A percentile compares a stretch with the other conserved stretches of the same genome.
Conservation (phyloP, 345 rosid genomes). For the Arabidopsis arenosa region DNA sequence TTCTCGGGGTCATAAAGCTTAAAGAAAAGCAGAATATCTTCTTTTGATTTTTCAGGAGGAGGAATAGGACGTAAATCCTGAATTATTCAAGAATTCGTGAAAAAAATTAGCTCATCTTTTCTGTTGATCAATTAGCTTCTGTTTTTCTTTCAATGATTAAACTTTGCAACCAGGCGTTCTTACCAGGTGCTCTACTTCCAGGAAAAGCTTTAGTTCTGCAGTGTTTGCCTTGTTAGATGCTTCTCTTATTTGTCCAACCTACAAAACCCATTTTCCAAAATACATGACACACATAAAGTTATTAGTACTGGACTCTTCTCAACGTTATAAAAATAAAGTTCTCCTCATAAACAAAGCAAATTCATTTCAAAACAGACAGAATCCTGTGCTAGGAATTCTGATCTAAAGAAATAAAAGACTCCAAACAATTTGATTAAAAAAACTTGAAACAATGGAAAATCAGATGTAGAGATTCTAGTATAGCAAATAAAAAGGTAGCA, state of each 20-base stretch:
- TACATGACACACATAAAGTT: background rate
- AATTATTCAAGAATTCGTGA: conserved; percentile 29
- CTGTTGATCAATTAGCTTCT: conserved; percentile 22
- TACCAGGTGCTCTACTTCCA: conserved; percentile 86
- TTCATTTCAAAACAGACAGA: conserved; percentile 21
- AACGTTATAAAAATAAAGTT: conserved; percentile 1
- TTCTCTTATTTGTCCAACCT: conserved; percentile 97
- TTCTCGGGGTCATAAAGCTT: conserved; percentile 85
- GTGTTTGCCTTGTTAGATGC: conserved; percentile 77
- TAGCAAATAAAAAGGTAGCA: conserved; percentile 3
- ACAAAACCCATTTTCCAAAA: conserved; percentile 31
- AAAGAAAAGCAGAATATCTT: conserved; percentile 90
- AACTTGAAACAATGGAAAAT: conserved; percentile 14
- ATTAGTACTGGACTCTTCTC: conserved; percentile 16
- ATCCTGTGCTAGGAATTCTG: conserved; percentile 19
- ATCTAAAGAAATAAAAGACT: conserved; percentile 3
- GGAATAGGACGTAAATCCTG: conserved; percentile 77
- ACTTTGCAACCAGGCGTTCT: conserved; percentile 25
- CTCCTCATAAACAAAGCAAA: background rate
- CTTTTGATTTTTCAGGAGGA: conserved; percentile 75
- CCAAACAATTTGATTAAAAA: conserved; percentile 17
- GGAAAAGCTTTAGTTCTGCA: conserved; percentile 87
- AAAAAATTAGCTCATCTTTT: conserved; percentile 22
- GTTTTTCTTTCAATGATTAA: conserved; percentile 22
- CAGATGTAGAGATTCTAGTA: conserved; percentile 20